Evolutionary conservation across 1,284 basidiomycete genomes (phyloP).

Genomic region (Leucoagaricus sp.): DNA sequence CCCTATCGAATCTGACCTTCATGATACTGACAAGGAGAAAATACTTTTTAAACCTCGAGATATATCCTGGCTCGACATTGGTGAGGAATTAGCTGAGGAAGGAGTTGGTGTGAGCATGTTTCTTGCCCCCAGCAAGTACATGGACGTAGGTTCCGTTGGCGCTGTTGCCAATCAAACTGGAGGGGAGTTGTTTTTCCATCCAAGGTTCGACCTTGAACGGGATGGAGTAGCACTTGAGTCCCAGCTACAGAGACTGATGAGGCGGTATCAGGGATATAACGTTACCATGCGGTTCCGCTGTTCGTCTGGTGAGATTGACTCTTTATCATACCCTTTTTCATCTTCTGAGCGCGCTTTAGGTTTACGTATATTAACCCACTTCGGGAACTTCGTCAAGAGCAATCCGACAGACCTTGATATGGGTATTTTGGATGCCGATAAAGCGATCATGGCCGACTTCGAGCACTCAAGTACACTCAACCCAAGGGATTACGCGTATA

Average conservation of each 20-base stretch:
- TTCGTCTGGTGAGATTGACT: slow-evolving; percentile 67
- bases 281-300: slow-evolving; percentile 84
- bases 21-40: slow-evolving; percentile 90
- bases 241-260: slow-evolving; percentile 74
- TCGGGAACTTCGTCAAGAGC: slow-evolving; percentile 84
- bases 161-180: slow-evolving; percentile 78
- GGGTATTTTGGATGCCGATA: slow-evolving; percentile 82
- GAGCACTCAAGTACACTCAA: slow-evolving; percentile 72
- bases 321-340: slow-evolving; percentile 13
- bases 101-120: slow-evolving; percentile 93
- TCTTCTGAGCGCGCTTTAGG: slow-evolving; percentile 46
- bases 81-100: slow-evolving; percentile 86
- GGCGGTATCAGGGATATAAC: slow-evolving; percentile 80
- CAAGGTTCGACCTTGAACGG: slow-evolving; percentile 77
- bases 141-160: slow-evolving; percentile 90
- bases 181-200: slow-evolving; percentile 94
- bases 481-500: slow-evolving; percentile 75
- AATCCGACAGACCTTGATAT: slow-evolving; percentile 80
- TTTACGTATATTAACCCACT: slow-evolving; percentile 70
- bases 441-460: slow-evolving; percentile 69
- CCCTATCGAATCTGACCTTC: slow-evolving; percentile 71
- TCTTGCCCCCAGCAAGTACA: slow-evolving; percentile 80
- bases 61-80: slow-evolving; percentile 79
- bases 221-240: slow-evolving; percentile 72
- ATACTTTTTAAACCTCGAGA: slow-evolving; percentile 78